Conservation (phyloP, 2,329 filamentous ascomycete genomes). For the Raffaelea albimanens region DNA sequence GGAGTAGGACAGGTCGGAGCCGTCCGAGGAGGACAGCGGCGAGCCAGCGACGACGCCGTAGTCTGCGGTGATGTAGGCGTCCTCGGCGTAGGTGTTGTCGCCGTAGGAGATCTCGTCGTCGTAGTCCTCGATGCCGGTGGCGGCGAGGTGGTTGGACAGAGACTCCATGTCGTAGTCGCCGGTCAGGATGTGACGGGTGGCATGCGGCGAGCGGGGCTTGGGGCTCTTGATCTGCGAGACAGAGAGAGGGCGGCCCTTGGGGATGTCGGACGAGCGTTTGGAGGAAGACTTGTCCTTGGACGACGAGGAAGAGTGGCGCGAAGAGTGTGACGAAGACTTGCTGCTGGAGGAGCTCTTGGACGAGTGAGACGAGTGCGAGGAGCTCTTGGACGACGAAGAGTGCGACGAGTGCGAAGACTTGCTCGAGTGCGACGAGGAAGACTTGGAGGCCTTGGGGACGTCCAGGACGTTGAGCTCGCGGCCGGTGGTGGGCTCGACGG, state of each 20-base stretch:
- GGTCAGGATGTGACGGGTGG: conserved; percentile 78
- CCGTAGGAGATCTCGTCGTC: conserved; percentile 19
- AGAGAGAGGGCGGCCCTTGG: conserved; percentile 82
- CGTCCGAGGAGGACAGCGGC: conserved; percentile 55
- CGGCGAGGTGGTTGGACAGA: conserved; percentile 65
- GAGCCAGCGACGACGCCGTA: conserved; percentile 39
- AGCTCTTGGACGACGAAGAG: conserved; percentile 29
- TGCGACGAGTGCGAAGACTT: conserved; percentile 26
- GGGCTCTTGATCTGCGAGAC: conserved; percentile 84
- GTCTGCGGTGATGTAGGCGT: conserved; percentile 33
- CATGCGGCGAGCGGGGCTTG: conserved; percentile 79
- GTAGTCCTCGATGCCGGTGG: conserved; percentile 39
- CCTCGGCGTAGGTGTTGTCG: conserved; percentile 29
- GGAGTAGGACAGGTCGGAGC: conserved; percentile 58
- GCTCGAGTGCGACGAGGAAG: conserved; percentile 30
- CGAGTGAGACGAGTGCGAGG: conserved; percentile 24
- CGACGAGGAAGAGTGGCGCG: conserved; percentile 15
- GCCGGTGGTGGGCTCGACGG: conserved; percentile 90
- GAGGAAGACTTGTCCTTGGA: conserved; percentile 15
- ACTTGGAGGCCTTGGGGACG: conserved; percentile 53
- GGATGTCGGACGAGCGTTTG: conserved; percentile 51
- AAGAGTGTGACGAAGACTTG: conserved; percentile 29
- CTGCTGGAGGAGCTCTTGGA: conserved; percentile 3
- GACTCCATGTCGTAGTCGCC: conserved; percentile 71
- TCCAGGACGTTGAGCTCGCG: conserved; percentile 97